Evolutionary conservation across 2,329 filamentous ascomycete genomes (phyloP).

Genomic region (Paecilomyces dactylethromorphus): DNA sequence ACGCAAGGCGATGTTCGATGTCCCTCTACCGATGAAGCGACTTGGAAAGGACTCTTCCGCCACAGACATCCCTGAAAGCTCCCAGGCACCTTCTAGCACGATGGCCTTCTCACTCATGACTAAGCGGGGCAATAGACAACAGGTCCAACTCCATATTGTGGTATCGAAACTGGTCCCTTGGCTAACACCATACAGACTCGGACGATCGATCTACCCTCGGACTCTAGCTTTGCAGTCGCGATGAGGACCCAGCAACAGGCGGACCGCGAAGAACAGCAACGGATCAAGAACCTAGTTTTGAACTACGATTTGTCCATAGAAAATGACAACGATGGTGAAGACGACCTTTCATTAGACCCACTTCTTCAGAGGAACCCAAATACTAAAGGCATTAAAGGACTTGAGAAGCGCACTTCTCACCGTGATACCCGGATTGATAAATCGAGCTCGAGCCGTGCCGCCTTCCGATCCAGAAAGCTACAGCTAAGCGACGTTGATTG

Average conservation of each 20-base stretch:
- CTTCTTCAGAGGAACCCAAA: conserved; percentile 20
- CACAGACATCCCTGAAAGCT: conserved; percentile 30
- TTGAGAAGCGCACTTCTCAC: conserved; percentile 36
- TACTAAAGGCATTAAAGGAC: conserved; percentile 28
- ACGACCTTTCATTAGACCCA: conserved; percentile 15
- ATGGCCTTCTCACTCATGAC: conserved; percentile 97
- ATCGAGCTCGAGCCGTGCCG: conserved; percentile 58
- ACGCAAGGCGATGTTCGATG: conserved; percentile 87
- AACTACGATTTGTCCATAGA: conserved; percentile 90
- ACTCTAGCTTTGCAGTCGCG: conserved; percentile 90
- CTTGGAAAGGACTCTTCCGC: conserved; percentile 52
- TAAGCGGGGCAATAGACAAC: conserved; percentile 91
- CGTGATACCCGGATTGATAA: conserved; percentile 45
- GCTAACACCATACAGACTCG: conserved; percentile 57
- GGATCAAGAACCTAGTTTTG: conserved; percentile 94
- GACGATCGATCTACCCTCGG: conserved; percentile 75
- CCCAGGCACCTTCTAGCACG: conserved; percentile 45
- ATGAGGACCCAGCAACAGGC: conserved; percentile 95
- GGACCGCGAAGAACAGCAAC: conserved; percentile 91
- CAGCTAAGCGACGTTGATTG: conserved; percentile 97
- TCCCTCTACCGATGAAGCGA: conserved; percentile 86
- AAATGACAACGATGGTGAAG: conserved; percentile 68
- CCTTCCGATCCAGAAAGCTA: conserved; percentile 80
- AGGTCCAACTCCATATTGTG: conserved; percentile 50
- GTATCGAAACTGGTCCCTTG: not conserved